Base-by-base conservation (phyloP, 2,329 filamentous ascomycete genomes). In the Nemania sp. region DNA sequence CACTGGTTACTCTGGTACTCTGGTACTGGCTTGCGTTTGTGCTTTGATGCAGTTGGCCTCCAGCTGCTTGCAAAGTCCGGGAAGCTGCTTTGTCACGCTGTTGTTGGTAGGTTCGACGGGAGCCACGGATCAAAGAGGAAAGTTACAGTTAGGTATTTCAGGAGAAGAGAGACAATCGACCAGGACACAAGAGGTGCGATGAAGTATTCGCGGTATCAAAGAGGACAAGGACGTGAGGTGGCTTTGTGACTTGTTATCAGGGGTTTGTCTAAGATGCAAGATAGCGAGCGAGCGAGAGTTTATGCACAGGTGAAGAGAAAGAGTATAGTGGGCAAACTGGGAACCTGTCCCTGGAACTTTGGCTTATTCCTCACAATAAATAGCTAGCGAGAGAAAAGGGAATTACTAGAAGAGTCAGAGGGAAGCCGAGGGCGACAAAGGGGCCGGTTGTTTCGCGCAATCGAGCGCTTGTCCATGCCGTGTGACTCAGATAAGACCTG, bases 401-500 rank as follows among this genome's bases (percentile, higher is more conserved):
- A n/a, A 48, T 26, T 8, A 47, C 17, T 23, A n/a, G 36, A 49
- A 57, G 49, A 54, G 49, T 53, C 49, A 49, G 34, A 49, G 52
- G 49, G 48, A 53, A 45, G 49, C 49, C 44, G 34, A 49, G 52
- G 49, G 48, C 52, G 55, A 62, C 56, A 61, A 64, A 62, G 37
- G 43, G 46, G 46, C 26, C 22, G 40, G 44, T 31, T 28, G 45
- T 49, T 55, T 46, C 39, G 36, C 23, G 43, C 36, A 51, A 46
- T 31, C 11, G 39, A 49, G 49, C 44, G 47, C 19, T 43, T 54
- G 56, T 42, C 24, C 24, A 51, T 64, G 40, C 65, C 64, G 59
- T 57, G 65, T 67, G 65, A 67, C 65, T 67, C 64, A 67, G 62
- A 61, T 60, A 61, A 63, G 62, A 54, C 46, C 30, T 57, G 54